Evolutionary conservation across 805 yeast genomes (phyloP).

Genomic region (Candida corydali): DNA sequence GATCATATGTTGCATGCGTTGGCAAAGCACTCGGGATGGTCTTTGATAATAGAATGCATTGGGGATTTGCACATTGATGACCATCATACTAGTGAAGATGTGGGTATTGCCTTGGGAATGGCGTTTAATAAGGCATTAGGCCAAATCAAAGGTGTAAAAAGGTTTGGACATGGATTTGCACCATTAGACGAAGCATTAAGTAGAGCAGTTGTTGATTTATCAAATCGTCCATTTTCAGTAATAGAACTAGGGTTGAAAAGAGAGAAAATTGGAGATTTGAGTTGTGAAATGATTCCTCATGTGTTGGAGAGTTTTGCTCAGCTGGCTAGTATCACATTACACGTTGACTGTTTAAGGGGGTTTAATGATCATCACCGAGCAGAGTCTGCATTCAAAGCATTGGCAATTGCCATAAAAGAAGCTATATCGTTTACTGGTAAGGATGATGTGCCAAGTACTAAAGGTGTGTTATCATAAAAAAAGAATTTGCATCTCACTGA

Average conservation of each 20-base stretch:
- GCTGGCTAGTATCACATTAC: conserved; percentile 85
- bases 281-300: conserved; percentile 98
- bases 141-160: conserved; percentile 80
- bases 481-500: conserved; percentile 1
- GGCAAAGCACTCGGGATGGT: conserved; percentile 97
- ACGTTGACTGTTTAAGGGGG: conserved; percentile 92
- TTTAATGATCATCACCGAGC: conserved; percentile 95
- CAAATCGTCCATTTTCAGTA: conserved; percentile 90
- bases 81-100: conserved; percentile 95
- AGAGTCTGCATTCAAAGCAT: conserved; percentile 93
- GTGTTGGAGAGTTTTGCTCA: conserved; percentile 91
- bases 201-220: conserved; percentile 92
- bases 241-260: conserved; percentile 85
- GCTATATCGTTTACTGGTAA: conserved; percentile 80
- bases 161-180: conserved; percentile 92
- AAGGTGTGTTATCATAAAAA: conserved; percentile 76
- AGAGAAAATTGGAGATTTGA: conserved; percentile 88
- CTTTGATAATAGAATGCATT: conserved; percentile 78
- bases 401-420: conserved; percentile 88
- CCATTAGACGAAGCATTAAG: conserved; percentile 96
- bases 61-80: conserved; percentile 97
- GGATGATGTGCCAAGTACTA: conserved; percentile 91
- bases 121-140: conserved; percentile 91
- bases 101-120: conserved; percentile 85
- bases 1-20: conserved; percentile 98